Base-by-base conservation (phyloP, 129 eudicot species). In the Helianthus tuberosus region DNA sequence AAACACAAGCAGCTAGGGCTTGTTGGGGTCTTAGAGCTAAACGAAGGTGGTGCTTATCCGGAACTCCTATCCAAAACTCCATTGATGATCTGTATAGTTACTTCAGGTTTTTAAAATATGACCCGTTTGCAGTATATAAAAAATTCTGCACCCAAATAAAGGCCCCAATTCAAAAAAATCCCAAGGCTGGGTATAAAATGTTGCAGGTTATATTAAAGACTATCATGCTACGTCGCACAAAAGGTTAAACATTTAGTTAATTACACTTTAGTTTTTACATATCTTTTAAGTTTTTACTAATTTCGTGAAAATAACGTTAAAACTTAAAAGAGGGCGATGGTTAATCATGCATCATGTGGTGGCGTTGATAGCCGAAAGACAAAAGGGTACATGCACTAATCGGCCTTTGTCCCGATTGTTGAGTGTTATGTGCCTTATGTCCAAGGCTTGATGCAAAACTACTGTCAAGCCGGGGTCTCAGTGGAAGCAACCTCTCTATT, bases 21-120 rank as follows among this genome's bases (percentile, higher is more conserved):
- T 93, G 98, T 77, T 93, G 98, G 96, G 98, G 96, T 72, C 96
- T 93, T 47, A 87, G 96, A 52, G 98, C 98, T 64, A 93, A 93
- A 79, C 90, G 98, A 10, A 82, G 98, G 57, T 93, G 98, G 98
- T 93, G 98, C 77, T 84, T 93, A 36, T 93, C 98, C 1, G 98
- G 98, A 63, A 93, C 98, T 49, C 98, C 98, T 55, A 84, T 93
- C 49, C 98, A 93, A 64, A 93, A 93, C 82, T 82, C 96, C 16
- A 80, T 93, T 49, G 98, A 93, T 78, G 98, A 93, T 73, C 92
- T 93, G 61, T 93, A 87, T 76, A 93, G 98, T 82, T 93, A 93
- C 77, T 93, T 93, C 80, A 82, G 98, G 76, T 93, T 93, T 82
- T 90, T 93, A 53, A 88, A 70, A 74, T 87, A 87, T 62, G 96